A percentile compares a stretch with the other conserved stretches of the same genome.
Conservation (phyloP, 805 yeast genomes). For the Lipomyces orientalis region DNA sequence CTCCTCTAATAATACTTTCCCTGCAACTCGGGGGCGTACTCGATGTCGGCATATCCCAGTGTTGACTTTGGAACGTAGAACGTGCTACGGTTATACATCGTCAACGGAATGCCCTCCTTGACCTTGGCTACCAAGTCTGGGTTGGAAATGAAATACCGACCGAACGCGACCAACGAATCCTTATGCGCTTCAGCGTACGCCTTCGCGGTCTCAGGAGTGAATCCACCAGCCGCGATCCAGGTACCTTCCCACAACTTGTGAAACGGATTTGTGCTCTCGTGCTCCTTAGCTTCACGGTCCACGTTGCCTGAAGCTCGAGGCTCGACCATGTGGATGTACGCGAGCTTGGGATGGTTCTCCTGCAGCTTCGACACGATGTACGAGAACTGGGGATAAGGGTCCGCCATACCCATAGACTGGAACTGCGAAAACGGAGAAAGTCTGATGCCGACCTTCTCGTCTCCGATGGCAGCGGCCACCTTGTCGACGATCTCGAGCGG, state of each 20-base stretch:
- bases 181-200: conserved; percentile 19
- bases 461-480: conserved; percentile 58
- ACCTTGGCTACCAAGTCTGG: conserved; percentile 61
- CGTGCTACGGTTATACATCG: conserved; percentile 54
- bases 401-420: conserved; percentile 42
- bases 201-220: conserved; percentile 32
- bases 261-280: conserved; percentile 13
- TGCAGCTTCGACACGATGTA: conserved; percentile 53
- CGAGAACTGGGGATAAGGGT: conserved; percentile 50
- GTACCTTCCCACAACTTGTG: conserved; percentile 31
- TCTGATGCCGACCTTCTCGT: conserved; percentile 47
- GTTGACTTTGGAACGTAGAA: conserved; percentile 49
- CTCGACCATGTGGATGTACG: conserved; percentile 54
- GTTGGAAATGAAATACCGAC: conserved; percentile 59
- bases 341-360: conserved; percentile 48
- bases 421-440: conserved; percentile 49
- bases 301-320: conserved; percentile 49
- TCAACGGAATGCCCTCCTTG: conserved; percentile 50
- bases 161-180: conserved; percentile 48
- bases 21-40: conserved; percentile 23
- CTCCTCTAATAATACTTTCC: conserved; percentile 20
- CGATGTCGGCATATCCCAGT: conserved; percentile 20
- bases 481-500: conserved; percentile 59
- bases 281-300: conserved; percentile 19
- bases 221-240: conserved; percentile 39